Conservation (phyloP, 2,329 filamentous ascomycete genomes). For the Penicillium italicum region DNA sequence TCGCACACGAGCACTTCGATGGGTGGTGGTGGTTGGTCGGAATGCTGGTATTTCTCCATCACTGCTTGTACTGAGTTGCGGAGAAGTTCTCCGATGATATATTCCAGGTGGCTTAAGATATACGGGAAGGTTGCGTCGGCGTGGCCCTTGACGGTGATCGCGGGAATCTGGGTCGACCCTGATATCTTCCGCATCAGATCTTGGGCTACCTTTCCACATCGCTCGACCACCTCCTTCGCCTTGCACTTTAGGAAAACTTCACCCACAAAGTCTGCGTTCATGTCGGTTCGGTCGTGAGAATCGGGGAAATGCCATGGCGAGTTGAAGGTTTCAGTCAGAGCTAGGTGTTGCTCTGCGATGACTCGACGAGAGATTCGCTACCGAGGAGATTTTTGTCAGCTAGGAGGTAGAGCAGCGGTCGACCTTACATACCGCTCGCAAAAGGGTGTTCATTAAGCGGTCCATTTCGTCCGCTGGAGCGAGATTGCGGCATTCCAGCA, state of each 20-base stretch:
- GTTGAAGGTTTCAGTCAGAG: conserved; percentile 90
- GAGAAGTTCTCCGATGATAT: conserved; percentile 91
- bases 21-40: conserved; percentile 59
- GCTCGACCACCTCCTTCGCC: conserved; percentile 80
- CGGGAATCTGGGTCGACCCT: conserved; percentile 68
- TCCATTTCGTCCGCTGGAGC: conserved; percentile 81
- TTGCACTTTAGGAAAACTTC: conserved; percentile 94
- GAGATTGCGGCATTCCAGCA: conserved; percentile 80
- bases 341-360: conserved; percentile 95
- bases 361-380: conserved; percentile 91
- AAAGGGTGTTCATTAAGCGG: conserved; percentile 88
- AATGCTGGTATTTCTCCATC: conserved; percentile 65
- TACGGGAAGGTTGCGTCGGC: conserved; percentile 90
- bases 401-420: background rate
- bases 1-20: conserved; percentile 95
- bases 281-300: conserved; percentile 60
- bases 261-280: conserved; percentile 81
- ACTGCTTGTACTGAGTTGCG: conserved; percentile 93
- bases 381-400: conserved; percentile 9
- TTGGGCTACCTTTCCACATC: conserved; percentile 72
- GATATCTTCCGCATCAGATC: conserved; percentile 72
- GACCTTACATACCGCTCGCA: conserved; percentile 68
- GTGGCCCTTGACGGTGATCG: conserved; percentile 80
- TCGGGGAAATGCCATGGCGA: conserved; percentile 85
- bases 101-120: conserved; percentile 92